These are phyloP conservation scores for Epichloe coenophiala DNA, from an alignment of 2,329 filamentous ascomycete species.

Conservation along the genomic window DNA sequence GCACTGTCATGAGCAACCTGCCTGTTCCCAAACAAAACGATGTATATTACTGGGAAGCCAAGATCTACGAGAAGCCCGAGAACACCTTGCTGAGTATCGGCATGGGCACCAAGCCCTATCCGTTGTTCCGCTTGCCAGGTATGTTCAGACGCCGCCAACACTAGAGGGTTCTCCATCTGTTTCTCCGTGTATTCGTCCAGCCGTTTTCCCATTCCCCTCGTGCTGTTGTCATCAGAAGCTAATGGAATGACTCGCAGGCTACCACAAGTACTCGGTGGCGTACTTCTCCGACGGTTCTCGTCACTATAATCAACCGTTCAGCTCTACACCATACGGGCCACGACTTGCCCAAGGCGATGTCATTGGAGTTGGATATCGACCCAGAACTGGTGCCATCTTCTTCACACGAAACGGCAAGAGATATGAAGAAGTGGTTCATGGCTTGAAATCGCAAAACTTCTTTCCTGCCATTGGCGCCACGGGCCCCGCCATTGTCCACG, in stretches of 20 bases:
- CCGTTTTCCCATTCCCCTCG: too few relatives aligned
- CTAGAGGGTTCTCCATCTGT: not conserved
- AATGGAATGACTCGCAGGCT: slow-evolving; percentile 35
- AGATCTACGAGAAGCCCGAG: slow-evolving; percentile 96
- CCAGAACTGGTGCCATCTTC: slow-evolving; percentile 87
- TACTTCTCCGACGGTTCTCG: slow-evolving; percentile 82
- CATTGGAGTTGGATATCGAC: slow-evolving; percentile 87
- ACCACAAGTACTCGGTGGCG: slow-evolving; percentile 83
- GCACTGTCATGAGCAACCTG: slow-evolving; percentile 91
- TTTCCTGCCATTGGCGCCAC: slow-evolving; percentile 96
- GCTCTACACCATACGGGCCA: slow-evolving; percentile 65
- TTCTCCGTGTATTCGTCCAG: not conserved
- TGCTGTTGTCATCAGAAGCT: too few relatives aligned
- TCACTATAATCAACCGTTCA: slow-evolving; percentile 87
- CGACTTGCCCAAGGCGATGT: slow-evolving; percentile 87
- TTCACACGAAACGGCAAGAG: slow-evolving; percentile 98
- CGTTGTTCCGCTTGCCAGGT: slow-evolving; percentile 88
- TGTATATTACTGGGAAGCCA: slow-evolving; percentile 98
- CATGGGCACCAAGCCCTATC: slow-evolving; percentile 94
- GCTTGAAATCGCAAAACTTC: slow-evolving; percentile 88
- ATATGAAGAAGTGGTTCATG: slow-evolving; percentile 85
- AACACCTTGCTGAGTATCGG: slow-evolving; percentile 77
- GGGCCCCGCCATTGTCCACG: slow-evolving; percentile 81
- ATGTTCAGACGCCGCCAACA: slow-evolving; percentile 19
- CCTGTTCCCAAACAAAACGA: slow-evolving; percentile 98